Base-by-base conservation (phyloP, 495 filamentous ascomycete species). In the Annulohypoxylon maeteangense region DNA sequence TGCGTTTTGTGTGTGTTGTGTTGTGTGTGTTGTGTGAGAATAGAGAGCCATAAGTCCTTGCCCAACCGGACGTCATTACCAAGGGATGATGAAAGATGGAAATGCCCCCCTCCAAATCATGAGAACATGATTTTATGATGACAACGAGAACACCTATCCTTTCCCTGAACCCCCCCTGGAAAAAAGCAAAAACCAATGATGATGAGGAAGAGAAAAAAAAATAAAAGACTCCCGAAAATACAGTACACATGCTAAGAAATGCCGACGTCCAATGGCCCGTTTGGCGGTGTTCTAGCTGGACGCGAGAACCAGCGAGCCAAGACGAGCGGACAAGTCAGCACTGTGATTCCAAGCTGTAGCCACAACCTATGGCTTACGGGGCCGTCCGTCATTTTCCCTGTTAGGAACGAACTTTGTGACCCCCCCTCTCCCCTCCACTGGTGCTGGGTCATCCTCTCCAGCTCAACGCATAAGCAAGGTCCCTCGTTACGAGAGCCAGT, bases 401-500 rank as follows among this genome's bases (percentile, higher is more conserved):
- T 57, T 40, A 22, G 54, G 54, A 40, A 18, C 36, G 63, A 27
- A 51, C 29, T 44, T 44, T 44, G 40, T 6, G 40, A 20, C n/a
- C n/a, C 40, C 36, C 27, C 38, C 23, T 61, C 40, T 20, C 27
- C 27, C 38, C 34, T 65, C 67, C 61, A 54, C 60, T 29, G 55
- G 55, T 40, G 25, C 55, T 34, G 57, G 36, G n/a, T 31, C 51
- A 42, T 36, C 23, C 36, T 11, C 38, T 44, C 40, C 40, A 44
- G 40, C 40, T 22, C 22, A 63, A 65, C 56, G 57, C 42, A 36
- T 53, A 16, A 61, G 23, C 47, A 61, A 56, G 48, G 56, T 27
- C 47, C 65, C 65, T 67, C 65, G 40, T 48, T 75, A 81, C 25
- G 74, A 78, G 62, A 81, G 74, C 80, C 80, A 82, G 38, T 80